A percentile compares a stretch with the other conserved stretches of the same genome.
Evolutionary conservation across 2,329 filamentous ascomycete species (phyloP).

Genomic region (Huntiella omanensis): DNA sequence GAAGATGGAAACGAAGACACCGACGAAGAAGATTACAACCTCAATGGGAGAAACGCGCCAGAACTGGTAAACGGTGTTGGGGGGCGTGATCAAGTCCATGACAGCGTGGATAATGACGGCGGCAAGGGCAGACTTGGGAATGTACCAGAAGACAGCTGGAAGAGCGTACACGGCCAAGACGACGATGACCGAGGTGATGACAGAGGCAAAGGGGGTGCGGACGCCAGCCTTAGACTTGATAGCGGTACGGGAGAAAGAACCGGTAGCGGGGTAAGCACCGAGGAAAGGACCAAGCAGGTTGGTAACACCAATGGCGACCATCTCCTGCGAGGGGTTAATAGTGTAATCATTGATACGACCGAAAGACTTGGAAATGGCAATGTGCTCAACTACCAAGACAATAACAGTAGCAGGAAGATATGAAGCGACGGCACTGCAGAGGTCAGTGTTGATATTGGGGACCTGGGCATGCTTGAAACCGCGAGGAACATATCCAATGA

Average conservation of each 20-base stretch:
- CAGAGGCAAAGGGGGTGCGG: conserved; percentile 72
- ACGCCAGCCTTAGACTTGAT: conserved; percentile 97
- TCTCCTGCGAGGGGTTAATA: conserved; percentile 87
- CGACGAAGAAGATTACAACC: conserved; percentile 79
- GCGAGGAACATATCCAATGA: conserved; percentile 61
- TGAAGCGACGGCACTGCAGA: conserved; percentile 43
- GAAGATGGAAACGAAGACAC: conserved; percentile 81
- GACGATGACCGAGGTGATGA: conserved; percentile 73
- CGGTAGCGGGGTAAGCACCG: conserved; percentile 79
- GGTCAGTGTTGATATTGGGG: conserved; percentile 37
- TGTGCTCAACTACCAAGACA: conserved; percentile 83
- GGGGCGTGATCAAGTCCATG: conserved; percentile 75
- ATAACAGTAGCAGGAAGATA: conserved; percentile 59
- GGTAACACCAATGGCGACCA: conserved; percentile 81
- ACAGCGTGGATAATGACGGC: conserved; percentile 95
- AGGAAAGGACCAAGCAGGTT: conserved; percentile 76
- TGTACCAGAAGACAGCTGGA: conserved; percentile 82
- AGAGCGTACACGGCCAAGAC: conserved; percentile 79
- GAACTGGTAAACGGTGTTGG: conserved; percentile 84
- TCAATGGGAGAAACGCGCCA: conserved; percentile 86
- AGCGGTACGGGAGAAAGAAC: conserved; percentile 88
- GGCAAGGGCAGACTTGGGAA: conserved; percentile 60
- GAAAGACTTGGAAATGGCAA: conserved; percentile 93
- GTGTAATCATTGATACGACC: conserved; percentile 90
- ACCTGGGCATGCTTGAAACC: conserved; percentile 56